Evolutionary conservation across 2,329 filamentous ascomycete genomes (phyloP), one percentile per base, ranked within the genome.

Genomic region (Chaetomium sp.): DNA sequence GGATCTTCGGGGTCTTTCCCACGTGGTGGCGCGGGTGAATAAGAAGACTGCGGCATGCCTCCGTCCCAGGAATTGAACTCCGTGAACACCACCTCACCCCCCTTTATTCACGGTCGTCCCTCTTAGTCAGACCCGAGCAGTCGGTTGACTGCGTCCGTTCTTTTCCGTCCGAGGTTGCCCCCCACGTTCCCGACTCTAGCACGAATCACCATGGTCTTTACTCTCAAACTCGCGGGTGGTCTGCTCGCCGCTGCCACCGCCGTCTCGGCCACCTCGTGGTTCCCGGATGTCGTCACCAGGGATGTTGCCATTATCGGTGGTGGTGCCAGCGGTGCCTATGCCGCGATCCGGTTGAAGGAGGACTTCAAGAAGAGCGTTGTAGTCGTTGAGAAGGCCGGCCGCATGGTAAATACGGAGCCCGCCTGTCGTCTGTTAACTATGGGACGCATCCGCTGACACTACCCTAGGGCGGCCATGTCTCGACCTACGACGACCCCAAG

Each of bases 391-490:
- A 75, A 75, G 68, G 65, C 74, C 51, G 63, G 57, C 4, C 69
- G 65, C 13, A 65, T 79, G 45, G 77, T 78, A 70, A 42, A 6
- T 42, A 19, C n/a, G 35, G 13, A 38, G n/a, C n/a, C n/a, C n/a
- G n/a, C n/a, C 13, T 13, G 13, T 38, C 73, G 7, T 4, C 16
- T 7, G 23, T 29, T 3, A 31, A 6, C 2, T 13, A 12, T 19
- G 12, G 19, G 6, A 21, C n/a, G 9, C 10, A 9, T 16, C 19
- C 27, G 74, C 49, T 60, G 56, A 45, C 63, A 67, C 56, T 45
- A n/a, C 56, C 31, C 9, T 69, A 83, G 66, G 83, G 83, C 21
- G 82, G 83, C 2, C 81, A 84, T 67, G 79, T 80, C 6, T 73
- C 81, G 25, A 83, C 80, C 10, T 84, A 81, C 68, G 74, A 70